A percentile compares a stretch with the other conserved stretches of the same genome.
phyloP scores from a whole-genome alignment of 768 basidiomycete species.

The Postia placenta region DNA sequence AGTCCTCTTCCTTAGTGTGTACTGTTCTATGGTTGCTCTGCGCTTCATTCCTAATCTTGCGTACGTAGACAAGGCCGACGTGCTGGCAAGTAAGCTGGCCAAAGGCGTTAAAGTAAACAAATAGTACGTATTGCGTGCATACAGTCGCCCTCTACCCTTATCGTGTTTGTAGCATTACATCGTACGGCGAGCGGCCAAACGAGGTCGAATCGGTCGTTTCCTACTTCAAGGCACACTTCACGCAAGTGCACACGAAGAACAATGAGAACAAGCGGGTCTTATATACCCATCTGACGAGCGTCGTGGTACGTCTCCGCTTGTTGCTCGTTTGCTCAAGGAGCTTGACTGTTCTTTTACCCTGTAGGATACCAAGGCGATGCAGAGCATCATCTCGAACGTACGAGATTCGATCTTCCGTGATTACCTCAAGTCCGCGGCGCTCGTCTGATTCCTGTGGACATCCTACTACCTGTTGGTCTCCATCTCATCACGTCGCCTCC shows the following conservation, averaged over 20 bases:
- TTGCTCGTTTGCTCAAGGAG: neutral
- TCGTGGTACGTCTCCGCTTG: conserved; percentile 45
- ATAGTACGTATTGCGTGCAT: conserved; percentile 47
- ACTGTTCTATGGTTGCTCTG: conserved; percentile 44
- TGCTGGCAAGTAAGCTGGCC: conserved; percentile 66
- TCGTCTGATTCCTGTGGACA: conserved; percentile 20
- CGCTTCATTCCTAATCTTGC: neutral
- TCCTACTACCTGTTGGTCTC: no score
- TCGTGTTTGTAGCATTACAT: conserved; percentile 55
- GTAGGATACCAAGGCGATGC: conserved; percentile 80
- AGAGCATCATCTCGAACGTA: conserved; percentile 71
- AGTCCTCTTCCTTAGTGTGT: conserved; percentile 60
- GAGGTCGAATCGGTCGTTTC: conserved; percentile 63
- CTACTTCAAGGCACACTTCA: conserved; percentile 84
- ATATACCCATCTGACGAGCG: conserved; percentile 73
- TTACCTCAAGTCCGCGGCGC: conserved; percentile 30
- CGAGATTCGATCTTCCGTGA: conserved; percentile 33
- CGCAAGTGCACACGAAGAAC: conserved; percentile 65
- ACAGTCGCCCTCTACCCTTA: neutral
- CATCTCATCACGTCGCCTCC: no score
- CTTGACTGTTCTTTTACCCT: neutral
- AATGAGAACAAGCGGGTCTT: conserved; percentile 52
- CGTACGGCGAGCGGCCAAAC: conserved; percentile 69
- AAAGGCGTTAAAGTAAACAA: conserved; percentile 66
- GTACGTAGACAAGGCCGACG: conserved; percentile 68